These are phyloP conservation scores for Platanthera zijinensis DNA, from an alignment of 106 monocot species.

Conservation along the genomic window DNA sequence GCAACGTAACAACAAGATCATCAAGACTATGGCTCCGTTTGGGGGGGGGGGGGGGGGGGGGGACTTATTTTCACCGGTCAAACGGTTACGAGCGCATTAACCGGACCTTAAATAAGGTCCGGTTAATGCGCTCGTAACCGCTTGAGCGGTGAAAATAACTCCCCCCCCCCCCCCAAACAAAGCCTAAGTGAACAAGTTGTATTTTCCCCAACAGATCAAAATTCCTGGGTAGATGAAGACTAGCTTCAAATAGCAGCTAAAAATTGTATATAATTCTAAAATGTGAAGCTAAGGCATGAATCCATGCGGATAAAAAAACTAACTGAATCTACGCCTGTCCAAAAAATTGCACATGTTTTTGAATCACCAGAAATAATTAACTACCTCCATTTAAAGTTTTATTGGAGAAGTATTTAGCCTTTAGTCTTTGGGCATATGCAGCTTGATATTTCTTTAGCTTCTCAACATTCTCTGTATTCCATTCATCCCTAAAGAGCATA, in stretches of 20 bases:
- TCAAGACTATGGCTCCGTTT: not conserved
- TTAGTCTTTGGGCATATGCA: slow-evolving; percentile 34
- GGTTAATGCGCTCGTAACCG: no score
- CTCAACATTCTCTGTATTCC: slow-evolving; percentile 31
- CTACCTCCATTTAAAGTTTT: slow-evolving; percentile 50
- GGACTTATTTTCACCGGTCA: no score
- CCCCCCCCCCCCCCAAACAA: no score
- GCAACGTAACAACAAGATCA: not conserved
- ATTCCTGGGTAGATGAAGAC: not conserved
- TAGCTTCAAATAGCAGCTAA: not conserved
- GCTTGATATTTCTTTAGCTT: slow-evolving; percentile 50
- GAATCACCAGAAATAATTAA: not conserved
- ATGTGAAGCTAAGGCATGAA: not conserved
- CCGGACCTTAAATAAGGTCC: no score
- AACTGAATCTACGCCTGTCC: not conserved
- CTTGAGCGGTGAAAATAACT: no score
- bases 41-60: no score
- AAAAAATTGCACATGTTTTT: not conserved
- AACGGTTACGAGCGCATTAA: no score
- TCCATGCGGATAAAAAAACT: not conserved
- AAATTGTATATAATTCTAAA: not conserved
- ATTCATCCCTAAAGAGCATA: slow-evolving; percentile 29
- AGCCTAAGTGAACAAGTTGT: not conserved
- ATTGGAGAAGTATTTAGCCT: slow-evolving; percentile 65
- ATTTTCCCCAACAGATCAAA: not conserved